Evolutionary conservation across 2,329 filamentous ascomycete genomes (phyloP).

Genomic region (Trichophaea hybrida): DNA sequence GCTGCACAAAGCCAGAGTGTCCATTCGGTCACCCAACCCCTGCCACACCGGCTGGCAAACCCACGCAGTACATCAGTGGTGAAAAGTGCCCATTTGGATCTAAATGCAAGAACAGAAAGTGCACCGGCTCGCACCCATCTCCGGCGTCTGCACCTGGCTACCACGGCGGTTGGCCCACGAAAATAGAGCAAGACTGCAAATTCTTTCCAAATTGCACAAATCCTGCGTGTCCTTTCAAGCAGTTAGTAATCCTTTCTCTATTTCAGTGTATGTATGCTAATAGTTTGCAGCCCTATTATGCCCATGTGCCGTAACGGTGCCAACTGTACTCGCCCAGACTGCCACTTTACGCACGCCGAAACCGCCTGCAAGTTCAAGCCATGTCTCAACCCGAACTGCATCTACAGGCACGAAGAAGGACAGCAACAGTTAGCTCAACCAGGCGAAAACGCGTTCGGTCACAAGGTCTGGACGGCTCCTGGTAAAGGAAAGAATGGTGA

Average conservation of each 20-base stretch:
- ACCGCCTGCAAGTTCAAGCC: conserved; percentile 67
- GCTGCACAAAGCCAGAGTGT: conserved; percentile 79
- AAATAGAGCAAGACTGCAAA: conserved; percentile 79
- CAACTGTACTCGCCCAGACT: conserved; percentile 65
- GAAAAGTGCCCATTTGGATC: conserved; percentile 63
- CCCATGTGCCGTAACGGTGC: conserved; percentile 82
- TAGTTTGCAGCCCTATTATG: conserved; percentile 45
- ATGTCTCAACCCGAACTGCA: conserved; percentile 75
- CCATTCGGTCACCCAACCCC: conserved; percentile 90
- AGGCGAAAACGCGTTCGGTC: conserved; percentile 50
- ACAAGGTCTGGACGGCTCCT: conserved; percentile 79
- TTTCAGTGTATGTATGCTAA: conserved; percentile 1
- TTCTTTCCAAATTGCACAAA: conserved; percentile 90
- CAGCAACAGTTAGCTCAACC: conserved; percentile 45
- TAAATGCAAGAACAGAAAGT: conserved; percentile 93
- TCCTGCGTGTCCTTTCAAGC: conserved; percentile 71
- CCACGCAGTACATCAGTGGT: conserved; percentile 63
- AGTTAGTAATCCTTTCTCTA: conserved; percentile 32
- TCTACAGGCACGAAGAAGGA: conserved; percentile 80
- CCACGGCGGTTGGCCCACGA: conserved; percentile 42
- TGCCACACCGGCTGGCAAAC: conserved; percentile 58
- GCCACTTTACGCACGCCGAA: conserved; percentile 74
- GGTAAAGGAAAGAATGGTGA: conserved; percentile 34
- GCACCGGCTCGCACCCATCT: conserved; percentile 79
- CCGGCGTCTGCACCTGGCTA: conserved; percentile 42